Percentiles rank a stretch among this genome's conserved stretches.
Evolutionary conservation across 164 flowering plant species (phyloP).

Genomic region (Liriodendron chinense): DNA sequence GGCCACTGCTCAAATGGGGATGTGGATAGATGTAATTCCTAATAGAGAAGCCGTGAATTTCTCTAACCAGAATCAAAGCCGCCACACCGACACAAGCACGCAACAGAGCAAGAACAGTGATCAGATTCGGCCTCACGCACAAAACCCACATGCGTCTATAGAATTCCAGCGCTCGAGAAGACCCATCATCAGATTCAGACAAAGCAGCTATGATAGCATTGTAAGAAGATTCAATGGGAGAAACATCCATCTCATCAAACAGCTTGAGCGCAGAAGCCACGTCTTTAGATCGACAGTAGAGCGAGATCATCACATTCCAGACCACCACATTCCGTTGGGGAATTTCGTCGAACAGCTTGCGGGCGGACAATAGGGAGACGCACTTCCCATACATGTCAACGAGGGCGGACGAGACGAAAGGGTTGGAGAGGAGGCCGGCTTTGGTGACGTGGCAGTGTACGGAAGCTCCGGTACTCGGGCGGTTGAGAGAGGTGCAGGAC

Average conservation of each 20-base stretch:
- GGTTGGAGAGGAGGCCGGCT: constrained; percentile 36
- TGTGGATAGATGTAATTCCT: constrained; percentile 37
- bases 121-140: constrained; percentile 45
- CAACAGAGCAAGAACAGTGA: constrained; percentile 55
- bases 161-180: constrained; percentile 39
- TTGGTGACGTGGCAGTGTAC: constrained; percentile 52
- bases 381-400: constrained; percentile 66
- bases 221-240: constrained; percentile 46
- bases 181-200: constrained; percentile 33
- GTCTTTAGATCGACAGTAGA: constrained; percentile 26
- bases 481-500: constrained; percentile 45
- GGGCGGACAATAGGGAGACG: constrained; percentile 36
- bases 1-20: constrained; percentile 50
- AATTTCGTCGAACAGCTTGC: constrained; percentile 63
- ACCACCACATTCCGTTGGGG: constrained; percentile 48
- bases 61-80: constrained; percentile 40
- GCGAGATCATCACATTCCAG: constrained; percentile 64
- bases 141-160: constrained; percentile 39
- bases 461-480: constrained; percentile 40
- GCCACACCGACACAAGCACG: constrained; percentile 46
- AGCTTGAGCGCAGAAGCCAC: constrained; percentile 34
- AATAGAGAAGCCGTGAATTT: constrained; percentile 56
- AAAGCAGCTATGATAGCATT: constrained; percentile 56
- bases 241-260: constrained; percentile 52
- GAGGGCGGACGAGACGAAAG: constrained; percentile 56